Base-by-base conservation (phyloP, 1,284 basidiomycete species). In the Mycosarcoma mackinlayi region DNA sequence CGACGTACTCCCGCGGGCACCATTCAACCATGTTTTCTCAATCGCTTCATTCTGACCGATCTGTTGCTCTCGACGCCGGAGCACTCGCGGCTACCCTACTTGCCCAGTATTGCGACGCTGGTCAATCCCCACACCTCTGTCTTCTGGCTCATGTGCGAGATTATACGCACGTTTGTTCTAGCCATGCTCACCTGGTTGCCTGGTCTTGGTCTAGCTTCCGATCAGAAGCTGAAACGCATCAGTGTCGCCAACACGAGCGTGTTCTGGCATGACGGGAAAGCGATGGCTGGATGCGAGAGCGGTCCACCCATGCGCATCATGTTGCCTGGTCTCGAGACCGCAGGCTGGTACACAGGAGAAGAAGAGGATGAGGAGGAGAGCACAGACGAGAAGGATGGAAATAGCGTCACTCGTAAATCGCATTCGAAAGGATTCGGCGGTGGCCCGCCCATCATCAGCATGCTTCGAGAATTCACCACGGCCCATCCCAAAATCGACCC, bases 91-190 rank as follows among this genome's bases (percentile, higher is more conserved):
- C 41, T 41, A 11, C 84, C 85, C 1, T 80, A 85, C 23, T 73
- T 86, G 10, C 86, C 86, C 0, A 85, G 84, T 13, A 86, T 86
- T 44, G 83, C 85, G 4, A 83, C 85, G 9, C 82, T 86, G 33
- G 83, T 86, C 48, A 84, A 84, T n/a, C 84, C 85, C 0, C 73
- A 84, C 23, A 80, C 80, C 3, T 80, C 81, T 1, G 56, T 86
- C 5, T 79, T 83, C 39, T 72, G 79, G 16, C 73, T 86, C 49
- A 52, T 85, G n/a, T 56, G 64, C 16, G 79, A 84, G 19, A 83
- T 86, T 46, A 27, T 85, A 4, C 81, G 85, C 34, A 83, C 84
- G 3, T 58, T 78, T 25, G 24, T 72, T 24, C 58, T 78, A 0
- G 77, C 80, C 28, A 67, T 79, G 13, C 68, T 82, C 49, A 76